Evolutionary conservation across 805 yeast species (phyloP).

Genomic region (Wickerhamomyces queroliae): DNA sequence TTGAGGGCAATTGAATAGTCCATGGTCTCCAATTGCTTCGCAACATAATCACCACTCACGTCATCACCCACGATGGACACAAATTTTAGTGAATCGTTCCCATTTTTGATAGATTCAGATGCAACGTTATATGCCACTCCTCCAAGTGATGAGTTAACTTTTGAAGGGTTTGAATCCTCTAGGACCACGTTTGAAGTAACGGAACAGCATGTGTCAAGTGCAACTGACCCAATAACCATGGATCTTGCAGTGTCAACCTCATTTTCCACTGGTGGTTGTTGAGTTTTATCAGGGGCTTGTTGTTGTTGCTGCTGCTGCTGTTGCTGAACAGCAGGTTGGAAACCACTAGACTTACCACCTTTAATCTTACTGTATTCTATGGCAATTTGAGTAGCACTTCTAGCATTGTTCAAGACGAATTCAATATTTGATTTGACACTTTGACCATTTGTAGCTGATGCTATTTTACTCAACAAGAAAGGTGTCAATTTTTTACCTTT

Average conservation of each 20-base stretch:
- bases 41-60: conserved; percentile 38
- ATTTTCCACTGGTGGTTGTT: not conserved
- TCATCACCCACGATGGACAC: conserved; percentile 63
- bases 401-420: conserved; percentile 75
- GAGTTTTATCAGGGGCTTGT: too few relatives aligned
- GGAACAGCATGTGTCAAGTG: conserved; percentile 63
- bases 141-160: conserved; percentile 52
- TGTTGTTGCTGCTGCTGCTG: not conserved
- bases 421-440: conserved; percentile 67
- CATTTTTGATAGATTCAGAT: conserved; percentile 44
- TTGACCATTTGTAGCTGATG: conserved; percentile 61
- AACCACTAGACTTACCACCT: not conserved
- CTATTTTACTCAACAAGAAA: conserved; percentile 58
- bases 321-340: not conserved
- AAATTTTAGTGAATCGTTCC: conserved; percentile 30
- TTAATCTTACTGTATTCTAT: conserved; percentile 34
- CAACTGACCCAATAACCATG: conserved; percentile 67
- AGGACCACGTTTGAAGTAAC: conserved; percentile 25
- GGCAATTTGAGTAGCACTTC: conserved; percentile 64
- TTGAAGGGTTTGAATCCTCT: conserved; percentile 74
- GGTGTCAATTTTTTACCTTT: conserved; percentile 79
- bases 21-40: conserved; percentile 28
- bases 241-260: conserved; percentile 17
- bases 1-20: conserved; percentile 12
- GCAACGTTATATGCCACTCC: conserved; percentile 85